A percentile compares a stretch with the other conserved stretches of the same genome.
These are phyloP conservation scores for Penicillium canescens DNA, from an alignment of 495 filamentous ascomycete genomes.

Conservation along the genomic window DNA sequence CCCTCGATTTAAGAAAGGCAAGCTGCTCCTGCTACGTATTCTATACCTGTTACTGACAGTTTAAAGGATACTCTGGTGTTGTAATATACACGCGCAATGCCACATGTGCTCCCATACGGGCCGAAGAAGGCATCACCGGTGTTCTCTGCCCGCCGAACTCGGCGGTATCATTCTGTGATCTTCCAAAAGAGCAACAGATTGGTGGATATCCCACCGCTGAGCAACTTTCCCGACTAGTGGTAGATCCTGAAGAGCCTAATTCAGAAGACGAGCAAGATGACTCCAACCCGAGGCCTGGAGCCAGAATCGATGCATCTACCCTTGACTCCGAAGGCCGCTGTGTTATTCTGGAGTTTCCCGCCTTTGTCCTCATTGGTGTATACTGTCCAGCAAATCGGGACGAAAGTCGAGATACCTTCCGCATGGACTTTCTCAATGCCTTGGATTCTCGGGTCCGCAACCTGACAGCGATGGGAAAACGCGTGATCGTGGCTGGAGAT, in stretches of 20 bases:
- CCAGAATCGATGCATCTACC: constrained; percentile 60
- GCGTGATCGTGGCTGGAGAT: constrained; percentile 83
- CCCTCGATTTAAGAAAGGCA: constrained; percentile 87
- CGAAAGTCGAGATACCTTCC: constrained; percentile 79
- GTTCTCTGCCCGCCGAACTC: constrained; percentile 76
- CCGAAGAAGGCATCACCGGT: constrained; percentile 91
- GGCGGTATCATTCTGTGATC: constrained; percentile 69
- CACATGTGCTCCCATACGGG: constrained; percentile 82
- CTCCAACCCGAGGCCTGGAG: not conserved
- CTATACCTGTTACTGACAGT: not conserved
- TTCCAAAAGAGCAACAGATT: constrained; percentile 77
- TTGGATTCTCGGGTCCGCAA: constrained; percentile 84
- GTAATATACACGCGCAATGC: constrained; percentile 93
- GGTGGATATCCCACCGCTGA: constrained; percentile 80
- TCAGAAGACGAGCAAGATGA: constrained; percentile 4
- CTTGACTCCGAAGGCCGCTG: constrained; percentile 93
- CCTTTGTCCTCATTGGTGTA: constrained; percentile 87
- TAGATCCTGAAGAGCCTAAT: not conserved
- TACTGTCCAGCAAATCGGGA: constrained; percentile 90
- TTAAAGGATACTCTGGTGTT: constrained; percentile 89
- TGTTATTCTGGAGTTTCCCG: constrained; percentile 91
- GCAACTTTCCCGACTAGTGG: constrained; percentile 55
- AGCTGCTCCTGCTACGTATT: not conserved
- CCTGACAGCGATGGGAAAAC: constrained; percentile 75
- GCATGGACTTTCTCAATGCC: constrained; percentile 74